Base-by-base conservation (phyloP, 2,329 filamentous ascomycete species). In the Monilinia aucupariae region DNA sequence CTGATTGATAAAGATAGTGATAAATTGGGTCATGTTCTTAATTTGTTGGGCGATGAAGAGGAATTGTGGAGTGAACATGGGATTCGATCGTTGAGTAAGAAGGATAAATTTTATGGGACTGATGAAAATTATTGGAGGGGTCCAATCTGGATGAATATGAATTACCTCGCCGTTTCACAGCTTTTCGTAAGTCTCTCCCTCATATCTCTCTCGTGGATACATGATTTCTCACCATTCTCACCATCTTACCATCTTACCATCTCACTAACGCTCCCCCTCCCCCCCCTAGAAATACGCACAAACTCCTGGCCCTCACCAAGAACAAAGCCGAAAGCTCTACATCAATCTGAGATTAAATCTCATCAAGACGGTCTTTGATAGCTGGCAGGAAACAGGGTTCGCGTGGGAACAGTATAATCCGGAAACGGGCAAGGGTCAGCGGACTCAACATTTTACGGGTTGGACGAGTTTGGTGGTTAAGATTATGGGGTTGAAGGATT, bases 381-480 rank as follows among this genome's bases (percentile, higher is more conserved):
- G 87, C 74, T 99, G 93, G 93, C 81, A 87, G 73, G 85, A 90
- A 73, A 97, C 94, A 0, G 93, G 93, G 22, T 97, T 97, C 74
- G 94, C 93, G 0, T 99, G 93, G 93, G 94, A 99, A 77, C 94
- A 99, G 78, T 99, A 97, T 76, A 91, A 96, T 74, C 91, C 92
- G 0, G 91, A 96, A 71, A 96, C 91, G 4, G 94, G 94, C 52
- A 84, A 84, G 60, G 94, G 94, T n/a, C 93, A 97, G 80, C 83
- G 94, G 49, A 97, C 92, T 6, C 92, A 97, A 80, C 93, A 97
- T 76, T 99, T 99, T 75, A 97, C 94, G 0, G 94, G 94, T 58
- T 99, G 94, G 94, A 99, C 94, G n/a, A 96, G 91, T 75, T 79
- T 97, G 76, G 90, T 97, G 54, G 92, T 97, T 52, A 97, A 96